phyloP scores from a whole-genome alignment of 192 early-diverging fungal genomes.

The Funneliformis mosseae region DNA sequence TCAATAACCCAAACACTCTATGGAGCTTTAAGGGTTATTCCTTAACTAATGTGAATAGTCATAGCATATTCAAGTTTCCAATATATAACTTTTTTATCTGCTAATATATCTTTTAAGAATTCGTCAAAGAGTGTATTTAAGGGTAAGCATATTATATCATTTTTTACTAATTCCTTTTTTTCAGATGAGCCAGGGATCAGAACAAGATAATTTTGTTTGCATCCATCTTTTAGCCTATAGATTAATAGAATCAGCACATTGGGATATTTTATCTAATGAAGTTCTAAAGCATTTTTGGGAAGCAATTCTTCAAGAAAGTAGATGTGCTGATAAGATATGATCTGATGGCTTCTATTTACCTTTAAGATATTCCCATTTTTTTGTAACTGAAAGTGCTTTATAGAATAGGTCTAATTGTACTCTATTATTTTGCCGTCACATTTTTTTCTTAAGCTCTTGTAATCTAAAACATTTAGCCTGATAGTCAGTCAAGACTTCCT shows the following conservation, averaged over 20 bases:
- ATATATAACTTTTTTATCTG: slow-evolving; percentile 17
- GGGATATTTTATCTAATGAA: no score
- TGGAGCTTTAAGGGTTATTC: slow-evolving; percentile 27
- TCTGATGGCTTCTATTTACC: no score
- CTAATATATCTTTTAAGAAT: slow-evolving; percentile 29
- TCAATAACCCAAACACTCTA: slow-evolving; percentile 30
- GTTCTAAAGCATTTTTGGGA: no score
- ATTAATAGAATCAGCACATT: slow-evolving; percentile 20
- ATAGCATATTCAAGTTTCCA: slow-evolving; percentile 27
- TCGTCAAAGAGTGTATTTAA: slow-evolving; percentile 28
- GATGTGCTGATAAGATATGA: no score
- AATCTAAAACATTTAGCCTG: no score
- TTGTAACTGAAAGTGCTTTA: no score
- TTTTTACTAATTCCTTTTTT: slow-evolving; percentile 30
- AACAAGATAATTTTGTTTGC: slow-evolving; percentile 28
- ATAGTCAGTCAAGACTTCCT: no score
- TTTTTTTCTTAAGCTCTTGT: no score
- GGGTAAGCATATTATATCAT: slow-evolving; percentile 27
- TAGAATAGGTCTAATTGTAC: no score
- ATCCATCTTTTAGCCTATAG: slow-evolving; percentile 30
- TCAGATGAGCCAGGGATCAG: slow-evolving; percentile 19
- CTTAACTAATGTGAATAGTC: slow-evolving; percentile 26
- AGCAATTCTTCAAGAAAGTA: no score
- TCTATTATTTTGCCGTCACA: no score
- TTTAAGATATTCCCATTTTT: no score